Evolutionary conservation across 768 basidiomycete genomes (phyloP), one percentile per base, ranked within the genome.

Genomic region (Phylloporus sp.): DNA sequence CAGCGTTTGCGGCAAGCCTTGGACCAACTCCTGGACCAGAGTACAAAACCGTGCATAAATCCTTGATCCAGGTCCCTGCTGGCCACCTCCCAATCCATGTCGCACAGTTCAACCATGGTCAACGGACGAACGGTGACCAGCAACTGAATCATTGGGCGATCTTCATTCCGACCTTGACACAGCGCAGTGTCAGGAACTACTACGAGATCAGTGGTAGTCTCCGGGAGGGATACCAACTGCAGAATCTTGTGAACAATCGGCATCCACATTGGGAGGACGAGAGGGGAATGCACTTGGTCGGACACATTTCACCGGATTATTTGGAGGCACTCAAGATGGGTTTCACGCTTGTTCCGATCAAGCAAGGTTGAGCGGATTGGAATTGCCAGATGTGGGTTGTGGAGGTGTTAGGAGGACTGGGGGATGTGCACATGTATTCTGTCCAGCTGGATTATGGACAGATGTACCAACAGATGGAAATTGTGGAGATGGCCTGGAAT

Each of bases 381-480:
- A 58, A 56, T 20, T 51, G 55, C 39, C 60, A 63, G 45, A 63
- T 45, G 5, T 63, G 61, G 60, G 60, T 62, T 0, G 55, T 57
- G 2, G 60, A 62, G 15, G 58, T 48, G 6, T 22, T 62, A 41
- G 29, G 20, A n/a, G 61, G 60, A 2, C 11, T 62, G 39, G 50
- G 47, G 23, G 24, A 52, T 0, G 26, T 38, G 16, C 28, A 60
- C 13, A 54, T 63, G 52, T 60, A 38, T 6, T 57, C 52, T 13
- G 57, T 63, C 1, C 52, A 59, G 10, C 56, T 59, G 57, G 52
- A 59, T 3, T 31, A 63, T 6, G 6, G 23, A 0, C 52, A 52
- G 2, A 59, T 43, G 57, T 24, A 7, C 5, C 34, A 48, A 18
- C 60, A 59, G 18, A 61, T 61, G 60, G 36, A 47, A 0, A 47